Evolutionary conservation across 2,329 filamentous ascomycete species (phyloP).

Genomic region (Ophiostoma montium): DNA sequence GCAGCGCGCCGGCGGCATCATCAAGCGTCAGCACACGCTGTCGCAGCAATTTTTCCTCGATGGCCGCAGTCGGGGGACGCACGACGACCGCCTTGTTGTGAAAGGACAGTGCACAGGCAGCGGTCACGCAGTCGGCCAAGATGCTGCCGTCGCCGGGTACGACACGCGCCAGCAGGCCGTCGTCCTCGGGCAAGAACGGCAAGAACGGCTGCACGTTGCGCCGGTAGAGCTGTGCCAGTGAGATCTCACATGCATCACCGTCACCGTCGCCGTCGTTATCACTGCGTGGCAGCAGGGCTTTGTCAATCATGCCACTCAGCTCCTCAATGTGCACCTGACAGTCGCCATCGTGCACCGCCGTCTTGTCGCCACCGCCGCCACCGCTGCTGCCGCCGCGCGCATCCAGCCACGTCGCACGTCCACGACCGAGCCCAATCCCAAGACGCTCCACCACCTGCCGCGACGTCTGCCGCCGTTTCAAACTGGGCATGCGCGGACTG

Average conservation of each 20-base stretch:
- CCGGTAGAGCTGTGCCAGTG: not conserved
- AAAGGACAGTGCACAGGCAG: slow-evolving; percentile 1
- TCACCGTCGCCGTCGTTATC: not conserved
- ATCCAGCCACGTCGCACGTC: too few species aligned
- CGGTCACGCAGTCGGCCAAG: not conserved
- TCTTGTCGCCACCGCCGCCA: too few species aligned
- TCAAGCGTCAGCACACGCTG: not conserved
- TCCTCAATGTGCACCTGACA: not conserved
- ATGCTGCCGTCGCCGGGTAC: not conserved
- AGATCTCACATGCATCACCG: too few species aligned
- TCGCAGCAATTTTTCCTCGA: not conserved
- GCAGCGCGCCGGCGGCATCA: not conserved
- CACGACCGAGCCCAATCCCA: too few species aligned
- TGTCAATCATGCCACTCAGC: slow-evolving; percentile 4
- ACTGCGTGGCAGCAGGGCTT: not conserved
- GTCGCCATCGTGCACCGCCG: not conserved
- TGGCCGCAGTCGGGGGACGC: not conserved
- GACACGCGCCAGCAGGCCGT: not conserved
- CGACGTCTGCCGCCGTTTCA: slow-evolving; percentile 2
- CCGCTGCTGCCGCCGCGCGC: too few species aligned
- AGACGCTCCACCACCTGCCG: slow-evolving; percentile 1
- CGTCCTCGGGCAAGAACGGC: slow-evolving; percentile 1
- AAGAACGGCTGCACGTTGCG: slow-evolving; percentile 1
- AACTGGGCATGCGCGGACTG: slow-evolving; percentile 1
- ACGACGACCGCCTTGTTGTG: too few species aligned